Evolutionary conservation across 345 rosid species (phyloP).

Genomic region (Acer negundo): DNA sequence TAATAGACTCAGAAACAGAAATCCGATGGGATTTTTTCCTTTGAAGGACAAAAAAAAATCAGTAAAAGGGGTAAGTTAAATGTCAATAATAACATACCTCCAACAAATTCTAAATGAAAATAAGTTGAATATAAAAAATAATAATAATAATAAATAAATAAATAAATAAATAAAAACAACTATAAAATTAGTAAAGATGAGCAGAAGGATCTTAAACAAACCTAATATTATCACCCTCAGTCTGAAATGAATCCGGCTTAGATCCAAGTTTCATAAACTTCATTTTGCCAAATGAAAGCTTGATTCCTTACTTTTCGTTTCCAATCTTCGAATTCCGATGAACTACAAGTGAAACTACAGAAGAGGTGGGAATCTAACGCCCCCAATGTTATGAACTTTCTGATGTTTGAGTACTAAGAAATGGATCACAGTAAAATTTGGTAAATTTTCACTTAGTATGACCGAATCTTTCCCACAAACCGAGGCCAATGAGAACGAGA

Average conservation of each 20-base stretch:
- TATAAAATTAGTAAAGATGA: neutral
- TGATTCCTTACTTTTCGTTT: conserved; percentile 14
- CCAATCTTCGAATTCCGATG: conserved; percentile 8
- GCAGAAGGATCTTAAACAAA: conserved; percentile 35
- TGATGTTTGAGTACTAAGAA: conserved; percentile 5
- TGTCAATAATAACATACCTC: neutral
- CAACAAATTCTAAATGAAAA: neutral
- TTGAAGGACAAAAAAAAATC: neutral
- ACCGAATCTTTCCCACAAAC: conserved; percentile 40
- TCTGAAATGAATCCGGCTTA: conserved; percentile 79
- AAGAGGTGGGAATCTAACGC: conserved; percentile 16
- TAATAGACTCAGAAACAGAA: conserved; percentile 3
- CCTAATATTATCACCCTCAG: conserved; percentile 64
- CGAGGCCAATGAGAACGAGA: conserved; percentile 26
- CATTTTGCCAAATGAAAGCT: conserved; percentile 40
- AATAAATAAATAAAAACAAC: too few species aligned
- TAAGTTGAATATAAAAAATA: neutral
- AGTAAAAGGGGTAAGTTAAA: neutral
- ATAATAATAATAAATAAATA: too few species aligned
- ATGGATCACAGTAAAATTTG: conserved; percentile 24
- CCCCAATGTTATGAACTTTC: conserved; percentile 10
- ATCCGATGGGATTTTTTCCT: neutral
- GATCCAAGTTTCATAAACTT: conserved; percentile 96
- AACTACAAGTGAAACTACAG: conserved; percentile 8
- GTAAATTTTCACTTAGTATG: conserved; percentile 30